A percentile compares a stretch with the other conserved stretches of the same genome.
Conservation (phyloP, 371 early-diverging fungal species). For the Actinomortierella wolfii region DNA sequence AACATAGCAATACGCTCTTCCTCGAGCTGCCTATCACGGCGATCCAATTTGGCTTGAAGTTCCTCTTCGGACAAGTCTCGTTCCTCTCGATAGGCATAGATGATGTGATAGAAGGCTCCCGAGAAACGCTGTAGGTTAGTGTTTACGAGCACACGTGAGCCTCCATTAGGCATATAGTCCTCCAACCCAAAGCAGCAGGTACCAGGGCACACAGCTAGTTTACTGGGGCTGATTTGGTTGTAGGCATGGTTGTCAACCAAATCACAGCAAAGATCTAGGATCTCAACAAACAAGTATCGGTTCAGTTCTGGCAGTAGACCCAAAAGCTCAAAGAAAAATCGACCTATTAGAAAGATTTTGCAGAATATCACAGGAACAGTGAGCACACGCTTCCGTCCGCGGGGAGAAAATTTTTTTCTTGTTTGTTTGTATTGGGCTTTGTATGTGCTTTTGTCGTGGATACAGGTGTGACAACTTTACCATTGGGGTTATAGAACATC, state of each 20-base stretch:
- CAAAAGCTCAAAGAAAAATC: slow-evolving; percentile 42
- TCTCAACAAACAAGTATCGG: slow-evolving; percentile 41
- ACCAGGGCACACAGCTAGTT: slow-evolving; percentile 37
- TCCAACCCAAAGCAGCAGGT: slow-evolving; percentile 40
- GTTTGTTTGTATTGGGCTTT: too few relatives aligned
- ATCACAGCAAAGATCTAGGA: slow-evolving; percentile 38
- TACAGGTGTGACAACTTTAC: slow-evolving; percentile 8
- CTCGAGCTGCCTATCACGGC: slow-evolving; percentile 25
- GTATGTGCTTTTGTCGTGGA: too few relatives aligned
- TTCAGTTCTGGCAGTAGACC: slow-evolving; percentile 43
- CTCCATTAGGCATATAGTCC: slow-evolving; percentile 39
- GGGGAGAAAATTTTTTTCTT: too few relatives aligned
- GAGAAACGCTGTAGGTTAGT: slow-evolving; percentile 30
- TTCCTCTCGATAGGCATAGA: slow-evolving; percentile 45
- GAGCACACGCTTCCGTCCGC: too few relatives aligned
- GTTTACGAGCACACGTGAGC: slow-evolving; percentile 26
- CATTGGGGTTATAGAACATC: slow-evolving; percentile 45
- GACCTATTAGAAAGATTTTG: slow-evolving; percentile 11
- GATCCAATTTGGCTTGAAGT: slow-evolving; percentile 30
- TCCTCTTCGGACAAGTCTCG: slow-evolving; percentile 34
- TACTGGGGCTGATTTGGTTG: slow-evolving; percentile 42
- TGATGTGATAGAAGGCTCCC: slow-evolving; percentile 39
- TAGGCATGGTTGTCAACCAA: slow-evolving; percentile 30
- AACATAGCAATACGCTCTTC: slow-evolving; percentile 26
- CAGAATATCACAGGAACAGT: too few relatives aligned